Evolutionary conservation across 768 basidiomycete genomes (phyloP), one percentile per base, ranked within the genome.

Genomic region (Tylopilus intermedius): DNA sequence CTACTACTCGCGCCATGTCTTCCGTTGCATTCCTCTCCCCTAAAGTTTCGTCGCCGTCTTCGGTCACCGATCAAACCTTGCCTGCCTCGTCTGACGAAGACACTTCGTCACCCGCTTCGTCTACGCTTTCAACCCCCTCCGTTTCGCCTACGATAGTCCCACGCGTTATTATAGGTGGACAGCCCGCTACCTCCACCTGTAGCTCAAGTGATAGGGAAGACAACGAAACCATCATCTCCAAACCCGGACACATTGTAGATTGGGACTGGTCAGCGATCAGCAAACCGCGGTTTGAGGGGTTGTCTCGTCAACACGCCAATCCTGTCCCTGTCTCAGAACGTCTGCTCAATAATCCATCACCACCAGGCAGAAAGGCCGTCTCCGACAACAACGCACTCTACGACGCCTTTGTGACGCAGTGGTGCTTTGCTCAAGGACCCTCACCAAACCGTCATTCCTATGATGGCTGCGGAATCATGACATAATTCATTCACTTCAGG

Each of bases 401-500:
- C 60, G 76, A 84, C 49, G 81, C 82, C 22, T 80, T 86, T 54
- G 78, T 86, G 46, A 60, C 71, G 50, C 79, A 83, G 63, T 86
- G 84, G 84, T 86, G 84, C 65, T 86, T 86, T 66, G 82, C 82
- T 8, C 75, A 78, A 58, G 74, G 43, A 48, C 65, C 65, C 63
- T 72, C 60, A 49, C 72, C 50, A 50, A 54, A 43, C 8, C 53
- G 55, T 39, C 22, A 46, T 24, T 15, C n/a, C 2, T 64, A 61
- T 47, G 46, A 47, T 9, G 53, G 50, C 5, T 51, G 49, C 4
- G 61, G 47, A 10, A 58, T 69, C 40, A 49, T 67, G 53, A 54
- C 58, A 6, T 68, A 29, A 64, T n/a, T 8, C 5, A 15, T 22
- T 2, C 8, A 0, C 29, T 24, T 13, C 2, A 10, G n/a, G 35